Evolutionary conservation across 2,329 filamentous ascomycete species (phyloP), one percentile per base, ranked within the genome.

Genomic region (Ophiostoma himal-ulmi): DNA sequence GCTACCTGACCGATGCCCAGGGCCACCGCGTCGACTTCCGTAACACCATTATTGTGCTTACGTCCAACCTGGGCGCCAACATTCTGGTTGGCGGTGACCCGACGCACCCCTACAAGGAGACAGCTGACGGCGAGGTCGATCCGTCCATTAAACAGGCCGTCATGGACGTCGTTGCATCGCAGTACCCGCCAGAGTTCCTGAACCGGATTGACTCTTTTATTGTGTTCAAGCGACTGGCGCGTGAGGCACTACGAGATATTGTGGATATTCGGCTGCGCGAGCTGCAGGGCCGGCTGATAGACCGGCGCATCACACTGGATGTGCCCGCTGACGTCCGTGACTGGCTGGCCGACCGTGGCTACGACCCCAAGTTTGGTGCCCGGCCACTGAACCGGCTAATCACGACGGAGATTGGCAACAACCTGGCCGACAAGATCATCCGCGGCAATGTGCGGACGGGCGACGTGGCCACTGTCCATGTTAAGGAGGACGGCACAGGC

Each of bases 161-260:
- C 69, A 93, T 98, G 89, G 91, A 96, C 76, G 89, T 96, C 20
- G 94, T 98, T 0, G 84, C 90, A 22, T 80, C 84, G 10, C 83
- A 82, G 68, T 90, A 97, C 78, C 89, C 94, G 5, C 95, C 95
- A 3, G 95, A 98, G 78, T 99, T 98, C 83, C 86, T 98, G 74
- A 98, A 99, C 81, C 88, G 95, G 26, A 93, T 98, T 73, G 94
- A 98, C 79, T 94, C 96, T 72, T 97, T 98, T 82, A 97, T 98
- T 78, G 83, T 98, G 77, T 98, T 98, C 84, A 94, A 94, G 80
- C 88, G 94, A 10, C 86, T 98, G 1, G 92, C 92, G 0, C 85
- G 85, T 39, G 83, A 85, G 22, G 94, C 94, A 20, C 85, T 98
- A 70, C 86, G 93, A 39, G 94, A 96, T 77, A 98, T 98, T 74